Evolutionary conservation across 345 rosid species (phyloP), one percentile per base, ranked within the genome.

Genomic region (Citrus medica): DNA sequence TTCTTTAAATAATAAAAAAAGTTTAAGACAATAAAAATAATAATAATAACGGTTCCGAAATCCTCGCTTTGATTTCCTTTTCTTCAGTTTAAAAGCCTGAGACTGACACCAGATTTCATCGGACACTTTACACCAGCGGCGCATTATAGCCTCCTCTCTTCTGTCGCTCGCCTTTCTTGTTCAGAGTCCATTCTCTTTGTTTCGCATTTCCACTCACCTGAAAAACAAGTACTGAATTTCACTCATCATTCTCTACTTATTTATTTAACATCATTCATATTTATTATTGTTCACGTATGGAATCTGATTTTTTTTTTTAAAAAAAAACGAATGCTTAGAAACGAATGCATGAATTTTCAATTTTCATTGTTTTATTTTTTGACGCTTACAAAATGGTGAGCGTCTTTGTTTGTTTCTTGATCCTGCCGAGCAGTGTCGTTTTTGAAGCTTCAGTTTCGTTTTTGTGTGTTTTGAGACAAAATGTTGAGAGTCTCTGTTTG

Each of bases 101-200:
- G 33, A 56, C 64, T 21, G 72, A 32, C 75, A 17, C 12, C 14
- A 53, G 17, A 16, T 19, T 17, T 53, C 58, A 17, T 24, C 32
- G 9, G 59, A 48, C 60, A 32, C 48, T 32, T 38, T 14, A 21
- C 51, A 30, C 28, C 42, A 16, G 67, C 28, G 67, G 86, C 77
- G 67, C 85, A 79, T 79, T 83, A 60, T 81, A 79, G 81, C 78
- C 35, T 32, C 71, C 10, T 51, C 16, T 48, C 35, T 64, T 51
- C 22, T 53, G 51, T 46, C 51, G 14, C 51, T 38, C 13, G 17
- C 14, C 10, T 55, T 76, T 51, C 42, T 53, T 25, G 55, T 76
- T 38, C 59, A 24, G 35, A 16, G 68, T 38, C 19, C 48, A 5
- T n/a, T 75, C 62, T 14, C 13, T 30, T 48, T 32, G 32, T 30